Conservation (phyloP, 805 yeast species). For the Wickerhamomyces tratensis region DNA sequence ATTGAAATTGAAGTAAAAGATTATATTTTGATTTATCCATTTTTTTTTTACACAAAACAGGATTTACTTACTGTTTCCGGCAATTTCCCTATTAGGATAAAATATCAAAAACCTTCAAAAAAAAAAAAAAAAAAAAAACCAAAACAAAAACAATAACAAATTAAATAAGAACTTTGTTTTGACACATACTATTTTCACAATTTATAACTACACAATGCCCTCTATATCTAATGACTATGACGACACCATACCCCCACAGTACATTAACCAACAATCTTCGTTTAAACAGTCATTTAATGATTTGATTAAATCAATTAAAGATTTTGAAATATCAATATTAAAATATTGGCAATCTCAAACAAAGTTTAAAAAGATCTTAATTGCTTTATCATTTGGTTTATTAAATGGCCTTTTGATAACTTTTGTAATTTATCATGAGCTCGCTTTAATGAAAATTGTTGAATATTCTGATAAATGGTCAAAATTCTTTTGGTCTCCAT, state of each 20-base stretch:
- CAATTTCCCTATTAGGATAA: background rate
- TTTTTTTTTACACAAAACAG: background rate
- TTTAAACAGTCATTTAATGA: background rate
- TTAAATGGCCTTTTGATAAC: slow-evolving; percentile 2
- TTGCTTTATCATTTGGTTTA: background rate
- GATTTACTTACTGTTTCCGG: background rate
- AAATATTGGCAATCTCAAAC: slow-evolving; percentile 9
- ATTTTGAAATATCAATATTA: background rate
- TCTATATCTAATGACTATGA: too few relatives aligned
- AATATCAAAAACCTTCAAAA: too few relatives aligned
- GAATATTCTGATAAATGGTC: slow-evolving; percentile 17
- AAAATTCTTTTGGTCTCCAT: slow-evolving; percentile 22
- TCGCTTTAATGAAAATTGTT: slow-evolving; percentile 9
- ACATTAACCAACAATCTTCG: background rate
- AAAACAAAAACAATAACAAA: too few relatives aligned
- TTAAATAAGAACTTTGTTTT: too few relatives aligned
- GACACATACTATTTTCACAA: background rate
- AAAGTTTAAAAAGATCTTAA: background rate
- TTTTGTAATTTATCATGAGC: slow-evolving; percentile 11
- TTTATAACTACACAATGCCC: background rate
- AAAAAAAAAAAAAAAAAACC: too few relatives aligned
- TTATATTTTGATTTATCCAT: too few relatives aligned
- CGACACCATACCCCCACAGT: background rate
- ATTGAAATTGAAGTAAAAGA: too few relatives aligned
- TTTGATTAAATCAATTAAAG: background rate